These are phyloP conservation scores for Hordeum marinum DNA, from an alignment of 176 grass and related monocot genomes.

Conservation along the genomic window DNA sequence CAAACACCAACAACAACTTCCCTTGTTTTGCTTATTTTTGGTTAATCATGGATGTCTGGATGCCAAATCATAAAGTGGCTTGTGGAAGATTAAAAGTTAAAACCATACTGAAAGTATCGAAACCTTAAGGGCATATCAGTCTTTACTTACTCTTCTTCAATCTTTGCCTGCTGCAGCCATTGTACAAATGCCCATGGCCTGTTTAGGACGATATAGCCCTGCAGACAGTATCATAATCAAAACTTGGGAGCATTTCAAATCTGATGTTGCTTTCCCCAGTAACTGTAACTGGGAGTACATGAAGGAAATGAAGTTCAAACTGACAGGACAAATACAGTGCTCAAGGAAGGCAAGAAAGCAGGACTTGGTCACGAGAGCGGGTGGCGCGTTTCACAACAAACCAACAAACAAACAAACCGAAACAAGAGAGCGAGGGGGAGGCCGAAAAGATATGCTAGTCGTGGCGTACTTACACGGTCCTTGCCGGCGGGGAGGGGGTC, in stretches of 20 bases:
- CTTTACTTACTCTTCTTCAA: slow-evolving; percentile 83
- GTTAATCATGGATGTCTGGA: slow-evolving; percentile 9
- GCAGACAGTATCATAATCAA: slow-evolving; percentile 17
- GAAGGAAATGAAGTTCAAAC: background rate
- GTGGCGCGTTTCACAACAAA: background rate
- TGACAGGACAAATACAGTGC: background rate
- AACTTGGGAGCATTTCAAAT: background rate
- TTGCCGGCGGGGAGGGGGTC: slow-evolving; percentile 62
- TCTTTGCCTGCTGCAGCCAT: slow-evolving; percentile 83
- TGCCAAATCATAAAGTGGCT: background rate
- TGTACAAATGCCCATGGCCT: slow-evolving; percentile 98
- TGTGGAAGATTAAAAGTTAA: background rate
- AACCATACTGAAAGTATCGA: background rate
- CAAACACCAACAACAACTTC: background rate
- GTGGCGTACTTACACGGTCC: slow-evolving; percentile 49
- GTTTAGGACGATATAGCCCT: slow-evolving; percentile 94
- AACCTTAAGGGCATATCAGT: background rate
- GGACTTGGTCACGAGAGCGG: background rate
- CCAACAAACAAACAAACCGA: background rate
- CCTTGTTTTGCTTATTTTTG: background rate
- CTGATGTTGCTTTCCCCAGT: background rate
- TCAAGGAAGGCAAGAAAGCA: slow-evolving; percentile 1
- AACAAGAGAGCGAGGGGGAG: background rate
- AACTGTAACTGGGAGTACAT: background rate
- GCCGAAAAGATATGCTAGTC: background rate